Percentiles rank a stretch among this genome's conserved stretches.
These are phyloP conservation scores for Xylaria venustula DNA, from an alignment of 495 filamentous ascomycete genomes.

Conservation along the genomic window DNA sequence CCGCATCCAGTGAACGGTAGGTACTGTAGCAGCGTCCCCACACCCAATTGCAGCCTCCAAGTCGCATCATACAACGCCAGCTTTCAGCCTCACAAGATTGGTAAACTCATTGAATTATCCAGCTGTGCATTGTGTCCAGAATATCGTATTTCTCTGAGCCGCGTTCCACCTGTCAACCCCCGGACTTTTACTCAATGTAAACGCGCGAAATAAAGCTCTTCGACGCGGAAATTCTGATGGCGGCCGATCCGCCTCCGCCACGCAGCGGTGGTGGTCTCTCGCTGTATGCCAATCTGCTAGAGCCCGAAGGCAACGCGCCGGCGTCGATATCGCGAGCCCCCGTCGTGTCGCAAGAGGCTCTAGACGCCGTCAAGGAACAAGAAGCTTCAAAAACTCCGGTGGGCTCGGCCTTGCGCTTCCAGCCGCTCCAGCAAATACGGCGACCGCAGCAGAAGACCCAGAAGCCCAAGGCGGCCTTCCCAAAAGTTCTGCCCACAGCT, in stretches of 20 bases:
- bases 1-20: too few species aligned
- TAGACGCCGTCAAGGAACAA: constrained; percentile 51
- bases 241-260: constrained; percentile 32
- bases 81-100: neutral
- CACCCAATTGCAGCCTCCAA: neutral
- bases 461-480: constrained; percentile 68
- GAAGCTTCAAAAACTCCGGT: constrained; percentile 67
- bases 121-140: too few species aligned
- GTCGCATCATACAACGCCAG: too few species aligned
- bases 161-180: too few species aligned
- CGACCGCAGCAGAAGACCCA: constrained; percentile 65
- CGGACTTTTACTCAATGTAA: too few species aligned
- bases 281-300: constrained; percentile 58
- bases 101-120: too few species aligned
- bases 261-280: constrained; percentile 39
- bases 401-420: constrained; percentile 82
- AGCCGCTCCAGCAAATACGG: constrained; percentile 56
- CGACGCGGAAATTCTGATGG: constrained; percentile 17
- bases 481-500: constrained; percentile 28
- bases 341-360: constrained; percentile 63
- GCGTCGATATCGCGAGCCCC: constrained; percentile 70
- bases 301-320: constrained; percentile 33
- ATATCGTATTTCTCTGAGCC: too few species aligned
- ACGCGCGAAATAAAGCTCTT: neutral
- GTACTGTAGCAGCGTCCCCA: neutral